These are phyloP conservation scores for Spergularia bocconei DNA, from an alignment of 148 eudicot genomes.

Conservation along the genomic window DNA sequence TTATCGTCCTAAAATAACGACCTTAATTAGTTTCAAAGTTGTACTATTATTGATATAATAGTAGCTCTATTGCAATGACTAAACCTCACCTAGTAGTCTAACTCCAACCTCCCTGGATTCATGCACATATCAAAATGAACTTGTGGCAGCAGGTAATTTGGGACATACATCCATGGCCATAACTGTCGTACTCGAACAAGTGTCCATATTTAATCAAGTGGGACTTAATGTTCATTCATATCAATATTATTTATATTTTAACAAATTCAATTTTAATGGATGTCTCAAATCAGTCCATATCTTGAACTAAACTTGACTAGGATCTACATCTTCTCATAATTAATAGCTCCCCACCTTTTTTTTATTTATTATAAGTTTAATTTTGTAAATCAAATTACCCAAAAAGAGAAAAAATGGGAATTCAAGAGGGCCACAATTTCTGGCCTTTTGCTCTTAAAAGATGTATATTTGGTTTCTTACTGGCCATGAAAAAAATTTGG, in stretches of 20 bases:
- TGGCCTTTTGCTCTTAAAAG: neutral
- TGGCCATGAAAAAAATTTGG: conserved; percentile 8
- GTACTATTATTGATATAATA: too few species aligned
- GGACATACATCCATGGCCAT: conserved; percentile 3
- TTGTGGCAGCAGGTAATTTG: conserved; percentile 22
- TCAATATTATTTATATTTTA: neutral
- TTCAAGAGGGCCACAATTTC: conserved; percentile 13
- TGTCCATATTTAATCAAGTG: conserved; percentile 26
- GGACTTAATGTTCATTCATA: conserved; percentile 19
- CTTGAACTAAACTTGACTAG: conserved; percentile 31
- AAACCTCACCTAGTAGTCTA: neutral
- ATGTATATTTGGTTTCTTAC: neutral
- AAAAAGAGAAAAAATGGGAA: conserved; percentile 14
- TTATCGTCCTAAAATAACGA: too few species aligned
- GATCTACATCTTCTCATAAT: neutral
- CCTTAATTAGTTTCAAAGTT: too few species aligned
- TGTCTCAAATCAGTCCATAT: conserved; percentile 33
- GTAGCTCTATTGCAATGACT: too few species aligned
- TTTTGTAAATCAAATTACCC: conserved; percentile 9
- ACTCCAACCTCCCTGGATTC: conserved; percentile 1
- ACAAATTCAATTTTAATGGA: conserved; percentile 12
- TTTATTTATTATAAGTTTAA: neutral
- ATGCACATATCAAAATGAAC: conserved; percentile 8
- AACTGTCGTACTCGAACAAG: conserved; percentile 22
- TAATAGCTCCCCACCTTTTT: neutral